Conservation (phyloP, 108 stramenopile genomes). For the Bacterosira constricta region DNA sequence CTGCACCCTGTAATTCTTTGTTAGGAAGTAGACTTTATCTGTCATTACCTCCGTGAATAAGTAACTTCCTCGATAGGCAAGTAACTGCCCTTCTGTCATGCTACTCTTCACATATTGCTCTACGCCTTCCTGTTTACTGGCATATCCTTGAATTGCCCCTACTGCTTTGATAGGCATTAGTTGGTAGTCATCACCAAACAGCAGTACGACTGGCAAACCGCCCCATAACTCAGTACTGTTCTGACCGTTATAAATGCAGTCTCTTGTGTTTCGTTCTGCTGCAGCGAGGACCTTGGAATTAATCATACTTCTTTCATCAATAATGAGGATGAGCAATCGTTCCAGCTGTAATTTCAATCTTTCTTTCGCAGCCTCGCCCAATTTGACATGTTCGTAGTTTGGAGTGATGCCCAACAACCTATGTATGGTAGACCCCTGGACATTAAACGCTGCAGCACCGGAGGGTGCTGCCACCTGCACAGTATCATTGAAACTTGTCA, state of each 20-base stretch:
- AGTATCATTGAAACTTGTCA: not conserved
- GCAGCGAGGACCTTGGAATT: not conserved
- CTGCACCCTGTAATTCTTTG: not conserved
- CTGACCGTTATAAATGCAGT: slow-evolving; percentile 1
- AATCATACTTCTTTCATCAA: slow-evolving; percentile 19
- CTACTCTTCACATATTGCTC: too few relatives aligned
- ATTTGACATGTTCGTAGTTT: too few relatives aligned
- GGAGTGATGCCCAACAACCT: not conserved
- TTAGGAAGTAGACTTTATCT: not conserved
- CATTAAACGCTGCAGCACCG: not conserved
- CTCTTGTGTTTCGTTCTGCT: slow-evolving; percentile 5
- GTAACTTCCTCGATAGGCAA: not conserved
- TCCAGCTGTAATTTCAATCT: not conserved
- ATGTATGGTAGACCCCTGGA: not conserved
- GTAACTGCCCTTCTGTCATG: not conserved
- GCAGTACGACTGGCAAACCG: slow-evolving; percentile 6
- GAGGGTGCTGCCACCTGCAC: not conserved
- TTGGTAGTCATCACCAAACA: slow-evolving; percentile 21
- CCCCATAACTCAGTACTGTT: slow-evolving; percentile 10
- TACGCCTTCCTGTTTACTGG: too few relatives aligned
- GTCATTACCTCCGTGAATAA: not conserved
- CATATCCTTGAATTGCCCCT: slow-evolving; percentile 6
- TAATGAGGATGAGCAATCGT: not conserved
- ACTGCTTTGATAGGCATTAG: not conserved
- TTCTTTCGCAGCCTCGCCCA: too few relatives aligned